These are phyloP conservation scores for Penicillium sp. DNA, from an alignment of 2,329 filamentous ascomycete species.

Conservation along the genomic window DNA sequence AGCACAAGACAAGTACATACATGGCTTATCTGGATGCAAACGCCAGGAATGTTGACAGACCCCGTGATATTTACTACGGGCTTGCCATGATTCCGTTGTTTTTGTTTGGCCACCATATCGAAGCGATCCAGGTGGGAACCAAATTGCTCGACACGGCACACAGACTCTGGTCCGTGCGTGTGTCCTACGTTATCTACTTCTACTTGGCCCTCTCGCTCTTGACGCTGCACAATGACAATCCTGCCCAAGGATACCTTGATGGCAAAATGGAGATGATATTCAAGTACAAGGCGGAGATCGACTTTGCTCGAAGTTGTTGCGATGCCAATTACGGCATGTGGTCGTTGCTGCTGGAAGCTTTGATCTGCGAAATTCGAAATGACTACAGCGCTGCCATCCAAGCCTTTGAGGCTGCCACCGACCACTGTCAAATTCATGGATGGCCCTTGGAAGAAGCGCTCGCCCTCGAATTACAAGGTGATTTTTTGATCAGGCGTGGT, in stretches of 20 bases:
- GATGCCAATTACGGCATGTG: constrained; percentile 61
- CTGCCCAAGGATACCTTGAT: constrained; percentile 43
- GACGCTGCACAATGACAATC: constrained; percentile 44
- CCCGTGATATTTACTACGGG: constrained; percentile 56
- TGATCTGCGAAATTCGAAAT: constrained; percentile 51
- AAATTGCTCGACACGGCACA: constrained; percentile 42
- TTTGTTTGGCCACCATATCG: constrained; percentile 46
- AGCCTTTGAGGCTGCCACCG: constrained; percentile 55
- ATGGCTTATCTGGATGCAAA: constrained; percentile 46
- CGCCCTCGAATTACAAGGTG: constrained; percentile 58
- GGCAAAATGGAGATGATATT: constrained; percentile 50
- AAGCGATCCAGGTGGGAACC: constrained; percentile 44
- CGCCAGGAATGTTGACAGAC: constrained; percentile 51
- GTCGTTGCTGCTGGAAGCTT: constrained; percentile 55
- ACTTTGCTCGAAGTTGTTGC: constrained; percentile 52
- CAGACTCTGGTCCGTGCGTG: constrained; percentile 48
- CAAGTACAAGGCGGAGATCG: constrained; percentile 52
- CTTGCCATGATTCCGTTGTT: constrained; percentile 49
- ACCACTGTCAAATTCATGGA: constrained; percentile 58
- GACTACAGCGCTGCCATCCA: constrained; percentile 48
- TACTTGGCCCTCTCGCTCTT: constrained; percentile 46
- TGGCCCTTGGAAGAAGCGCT: constrained; percentile 60
- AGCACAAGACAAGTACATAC: constrained; percentile 54
- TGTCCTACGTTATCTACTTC: constrained; percentile 45
- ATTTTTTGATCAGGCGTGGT: constrained; percentile 56